phyloP scores from a whole-genome alignment of 2,329 filamentous ascomycete species.

The Colletotrichum sojae region DNA sequence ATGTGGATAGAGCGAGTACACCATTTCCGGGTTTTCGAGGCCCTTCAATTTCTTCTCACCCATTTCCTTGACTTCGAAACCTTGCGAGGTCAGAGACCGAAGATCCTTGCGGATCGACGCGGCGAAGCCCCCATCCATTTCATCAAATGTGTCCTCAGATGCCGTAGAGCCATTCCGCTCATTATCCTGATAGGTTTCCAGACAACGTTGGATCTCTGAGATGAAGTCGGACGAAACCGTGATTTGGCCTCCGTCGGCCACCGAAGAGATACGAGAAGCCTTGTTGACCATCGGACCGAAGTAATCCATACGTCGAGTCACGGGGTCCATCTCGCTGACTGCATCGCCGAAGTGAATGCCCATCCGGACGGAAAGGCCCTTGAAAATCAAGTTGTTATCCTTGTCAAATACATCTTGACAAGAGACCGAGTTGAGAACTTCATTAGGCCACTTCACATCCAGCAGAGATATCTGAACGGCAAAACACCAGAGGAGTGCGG shows the following conservation, averaged over 20 bases:
- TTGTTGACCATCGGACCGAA: conserved; percentile 99
- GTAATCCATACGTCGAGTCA: conserved; percentile 98
- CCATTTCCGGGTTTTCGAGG: conserved; percentile 94
- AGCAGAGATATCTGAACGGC: conserved; percentile 91
- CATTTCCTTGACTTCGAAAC: conserved; percentile 97
- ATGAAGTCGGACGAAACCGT: conserved; percentile 98
- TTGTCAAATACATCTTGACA: conserved; percentile 87
- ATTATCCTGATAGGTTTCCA: conserved; percentile 91
- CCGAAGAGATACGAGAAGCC: conserved; percentile 91
- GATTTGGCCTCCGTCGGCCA: conserved; percentile 96
- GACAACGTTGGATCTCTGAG: conserved; percentile 90
- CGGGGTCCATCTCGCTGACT: conserved; percentile 94
- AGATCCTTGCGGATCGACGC: conserved; percentile 88
- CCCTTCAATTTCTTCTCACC: conserved; percentile 97
- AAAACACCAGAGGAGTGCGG: conserved; percentile 95
- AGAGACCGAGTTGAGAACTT: conserved; percentile 88
- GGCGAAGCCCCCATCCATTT: conserved; percentile 82
- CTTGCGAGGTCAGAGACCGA: conserved; percentile 87
- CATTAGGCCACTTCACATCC: conserved; percentile 92
- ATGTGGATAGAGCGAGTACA: conserved; percentile 96
- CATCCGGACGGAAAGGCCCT: conserved; percentile 95
- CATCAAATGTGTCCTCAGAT: conserved; percentile 78
- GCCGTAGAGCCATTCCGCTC: conserved; percentile 78
- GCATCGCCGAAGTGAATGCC: conserved; percentile 96
- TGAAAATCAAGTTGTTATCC: conserved; percentile 91